Evolutionary conservation across 208 protist genomes (phyloP), one percentile per base, ranked within the genome.

Genomic region (Strigomonas culicis): DNA sequence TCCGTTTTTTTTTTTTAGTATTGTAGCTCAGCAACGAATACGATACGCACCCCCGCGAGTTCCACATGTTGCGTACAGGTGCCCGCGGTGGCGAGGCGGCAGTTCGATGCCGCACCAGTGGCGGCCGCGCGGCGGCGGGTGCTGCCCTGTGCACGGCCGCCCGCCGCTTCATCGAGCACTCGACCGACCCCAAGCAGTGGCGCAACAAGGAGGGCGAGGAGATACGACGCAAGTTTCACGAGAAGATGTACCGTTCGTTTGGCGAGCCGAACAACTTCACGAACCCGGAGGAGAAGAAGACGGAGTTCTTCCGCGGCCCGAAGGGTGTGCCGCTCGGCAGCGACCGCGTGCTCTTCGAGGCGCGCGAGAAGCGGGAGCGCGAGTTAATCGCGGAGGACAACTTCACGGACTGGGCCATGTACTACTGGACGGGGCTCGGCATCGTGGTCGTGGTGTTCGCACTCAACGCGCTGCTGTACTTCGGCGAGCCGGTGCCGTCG

Each of bases 181-280:
- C 73, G 51, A 75, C 68, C 15, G 81, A 88, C 61, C 77, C 85
- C 4, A 81, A 80, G 49, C 68, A 74, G 68, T 93, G 87, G 87
- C 78, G 81, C 44, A 87, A 70, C 56, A 46, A 75, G 22, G 79
- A 88, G 58, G 86, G 80, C 46, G 78, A 75, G 8, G 81, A 88
- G 41, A 72, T 93, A 25, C 63, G 63, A n/a, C 76, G 79, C 31
- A 80, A 79, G 24, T 84, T 84, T 52, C 69, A 59, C 0, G 41
- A 60, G 22, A 27, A 32, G 24, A 64, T 24, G 24, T 34, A 31
- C 27, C 25, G 51, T 3, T 4, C 43, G 8, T 8, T 22, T 19
- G 52, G 52, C 4, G 52, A 13, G 2, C 7, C 30, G 10, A 27
- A 30, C 19, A 7, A 17, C 30, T 7, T 6, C 31, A 30, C 10